Conservation (phyloP, 2,329 filamentous ascomycete species). For the Triangularia setosa region DNA sequence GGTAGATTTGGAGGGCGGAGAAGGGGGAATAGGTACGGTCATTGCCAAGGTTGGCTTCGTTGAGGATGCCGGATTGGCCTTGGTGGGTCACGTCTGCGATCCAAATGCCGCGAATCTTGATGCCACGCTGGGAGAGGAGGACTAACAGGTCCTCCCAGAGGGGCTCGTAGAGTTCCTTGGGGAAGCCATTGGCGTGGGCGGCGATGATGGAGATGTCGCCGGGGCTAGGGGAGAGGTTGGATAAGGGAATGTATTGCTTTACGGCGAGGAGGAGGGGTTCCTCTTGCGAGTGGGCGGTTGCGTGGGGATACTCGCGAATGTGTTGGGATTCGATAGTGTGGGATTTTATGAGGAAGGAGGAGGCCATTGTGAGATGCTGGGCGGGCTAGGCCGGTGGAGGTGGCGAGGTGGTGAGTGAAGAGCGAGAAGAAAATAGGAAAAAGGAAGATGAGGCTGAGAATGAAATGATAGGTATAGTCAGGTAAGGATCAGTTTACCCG, state of each 20-base stretch:
- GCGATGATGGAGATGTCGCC: slow-evolving; percentile 83
- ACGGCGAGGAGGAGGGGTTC: slow-evolving; percentile 69
- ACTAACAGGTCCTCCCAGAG: slow-evolving; percentile 79
- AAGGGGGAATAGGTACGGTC: slow-evolving; percentile 57
- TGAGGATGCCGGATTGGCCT: slow-evolving; percentile 73
- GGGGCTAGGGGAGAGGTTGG: slow-evolving; percentile 62
- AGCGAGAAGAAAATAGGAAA: neutral
- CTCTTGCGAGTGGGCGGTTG: slow-evolving; percentile 68
- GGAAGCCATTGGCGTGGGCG: slow-evolving; percentile 87
- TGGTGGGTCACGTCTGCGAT: slow-evolving; percentile 87
- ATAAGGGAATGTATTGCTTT: slow-evolving; percentile 81
- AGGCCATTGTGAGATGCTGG: slow-evolving; percentile 7
- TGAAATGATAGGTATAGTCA: neutral
- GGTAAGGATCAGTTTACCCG: slow-evolving; percentile 1
- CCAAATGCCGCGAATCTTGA: slow-evolving; percentile 79
- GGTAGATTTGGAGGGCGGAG: neutral
- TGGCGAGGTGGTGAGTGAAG: neutral
- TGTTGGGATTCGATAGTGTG: slow-evolving; percentile 72
- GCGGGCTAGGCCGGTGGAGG: neutral
- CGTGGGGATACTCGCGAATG: slow-evolving; percentile 75
- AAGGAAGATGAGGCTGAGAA: neutral
- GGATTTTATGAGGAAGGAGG: neutral
- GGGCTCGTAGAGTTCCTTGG: slow-evolving; percentile 93
- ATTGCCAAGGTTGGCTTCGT: slow-evolving; percentile 72
- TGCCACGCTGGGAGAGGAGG: slow-evolving; percentile 52